Percentiles rank a stretch among this genome's conserved stretches.
Evolutionary conservation across 108 stramenopile genomes (phyloP).

Genomic region (Cyclotella distinguenda): DNA sequence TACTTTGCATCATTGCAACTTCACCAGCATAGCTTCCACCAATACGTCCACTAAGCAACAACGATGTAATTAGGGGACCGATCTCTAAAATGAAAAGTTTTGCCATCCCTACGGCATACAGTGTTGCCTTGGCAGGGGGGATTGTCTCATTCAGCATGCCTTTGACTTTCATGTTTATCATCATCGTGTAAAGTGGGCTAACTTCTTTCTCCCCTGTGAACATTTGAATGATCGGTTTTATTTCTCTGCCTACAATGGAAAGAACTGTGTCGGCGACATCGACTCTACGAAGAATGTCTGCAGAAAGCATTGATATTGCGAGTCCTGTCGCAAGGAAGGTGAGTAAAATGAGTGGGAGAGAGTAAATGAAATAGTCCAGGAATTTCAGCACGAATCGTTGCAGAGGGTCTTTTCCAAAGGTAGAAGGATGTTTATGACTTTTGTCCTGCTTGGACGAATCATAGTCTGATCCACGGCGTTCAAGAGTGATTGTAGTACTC

Average conservation of each 20-base stretch:
- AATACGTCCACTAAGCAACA: slow-evolving; percentile 75
- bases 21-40: slow-evolving; percentile 82
- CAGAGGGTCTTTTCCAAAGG: slow-evolving; percentile 44
- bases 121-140: slow-evolving; percentile 71
- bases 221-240: slow-evolving; percentile 70
- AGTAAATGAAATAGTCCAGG: slow-evolving; percentile 66
- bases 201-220: slow-evolving; percentile 69
- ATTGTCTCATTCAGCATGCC: slow-evolving; percentile 58
- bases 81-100: slow-evolving; percentile 82
- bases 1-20: slow-evolving; percentile 78
- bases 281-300: slow-evolving; percentile 63
- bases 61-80: slow-evolving; percentile 74
- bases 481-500: slow-evolving; percentile 30
- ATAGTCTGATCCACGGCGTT: slow-evolving; percentile 30
- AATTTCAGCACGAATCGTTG: slow-evolving; percentile 59
- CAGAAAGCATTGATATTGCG: slow-evolving; percentile 77
- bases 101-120: slow-evolving; percentile 80
- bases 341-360: slow-evolving; percentile 69
- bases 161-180: slow-evolving; percentile 67
- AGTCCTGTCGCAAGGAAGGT: slow-evolving; percentile 77
- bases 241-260: slow-evolving; percentile 62
- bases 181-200: slow-evolving; percentile 60
- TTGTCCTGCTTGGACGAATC: slow-evolving; percentile 6
- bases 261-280: slow-evolving; percentile 71
- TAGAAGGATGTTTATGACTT: slow-evolving; percentile 19